Base-by-base conservation (phyloP, 2,329 filamentous ascomycete species). In the Sordariomycetes sp. region DNA sequence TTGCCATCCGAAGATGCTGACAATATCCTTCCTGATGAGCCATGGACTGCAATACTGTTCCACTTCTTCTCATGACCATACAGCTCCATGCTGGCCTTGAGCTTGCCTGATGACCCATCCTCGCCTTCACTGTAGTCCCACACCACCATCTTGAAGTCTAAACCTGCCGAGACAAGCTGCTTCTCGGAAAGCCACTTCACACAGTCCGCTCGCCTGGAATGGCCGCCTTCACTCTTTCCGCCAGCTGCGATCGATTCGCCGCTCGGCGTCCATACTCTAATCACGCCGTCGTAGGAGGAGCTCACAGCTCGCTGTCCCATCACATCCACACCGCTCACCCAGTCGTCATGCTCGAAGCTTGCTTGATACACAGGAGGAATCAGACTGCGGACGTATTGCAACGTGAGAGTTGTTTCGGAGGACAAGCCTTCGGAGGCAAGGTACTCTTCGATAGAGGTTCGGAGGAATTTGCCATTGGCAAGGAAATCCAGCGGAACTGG, bases 271-370 rank as follows among this genome's bases (percentile, higher is more conserved):
- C 92, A 98, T 42, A 96, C 71, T 44, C 88, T 72, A 36, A 96
- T 63, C 12, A 94, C 63, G 8, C 90, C 90, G 55, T 98, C 92
- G 53, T 94, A 96, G 31, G 86, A 90, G 20, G 79, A 86, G n/a
- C 86, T 93, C n/a, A 94, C 64, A 39, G 96, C 81, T 41, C 84
- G 68, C 32, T 63, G 54, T 14, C 42, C 44, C 17, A 94, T 66
- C 5, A 94, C 74, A 55, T 95, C 87, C 18, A 96, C 78, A 18
- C 76, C 75, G 54, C 85, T 86, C 32, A 98, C 84, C 92, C 92
- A 98, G 58, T 96, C 92, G 51, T 98, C 88, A 57, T 98, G 90
- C 63, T 95, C 82, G 55, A 94, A 98, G 52, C 84, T 92, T 10
- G 87, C 82, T 46, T 94, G 79, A 56, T 92, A 90, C 23, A 84